Base-by-base conservation (phyloP, 2,329 filamentous ascomycete species). In the Aspergillus sp. region DNA sequence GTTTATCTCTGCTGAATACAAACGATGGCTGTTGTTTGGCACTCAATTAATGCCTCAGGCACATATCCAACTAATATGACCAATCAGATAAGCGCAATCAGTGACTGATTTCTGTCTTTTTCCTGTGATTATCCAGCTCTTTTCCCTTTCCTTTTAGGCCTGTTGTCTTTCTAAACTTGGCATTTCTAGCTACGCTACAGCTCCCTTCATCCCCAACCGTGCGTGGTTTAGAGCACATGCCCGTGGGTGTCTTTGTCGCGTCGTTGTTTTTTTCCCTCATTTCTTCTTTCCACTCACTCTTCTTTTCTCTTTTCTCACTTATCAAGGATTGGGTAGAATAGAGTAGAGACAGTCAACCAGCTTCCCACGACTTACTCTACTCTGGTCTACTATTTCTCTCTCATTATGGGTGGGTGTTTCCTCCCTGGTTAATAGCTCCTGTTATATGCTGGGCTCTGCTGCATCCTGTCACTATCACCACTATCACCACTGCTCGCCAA, bases 361-460 rank as follows among this genome's bases (percentile, higher is more conserved):
- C 25, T 30, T 30, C 25, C 25, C 10, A 30, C 25, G 25, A 30
- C 25, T 30, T 30, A 30, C 25, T 27, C 25, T 30, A 30, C 25
- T 30, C 25, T 30, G 10, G 25, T 30, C 25, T 30, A 30, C 33
- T 33, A 33, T n/a, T 37, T n/a, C 33, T 15, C n/a, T 15, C 23
- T 22, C 33, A 51, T 49, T 45, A 58, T 58, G 55, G 55, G 55
- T 58, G 53, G 43, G 54, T 56, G 49, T 39, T 15, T 22, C 38
- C 37, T 47, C 43, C 38, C 48, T 39, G 25, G 25, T 30, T 45
- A 30, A 46, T 45, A 33, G 23, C 45, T 41, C 41, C 32, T 44
- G 48, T 51, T 44, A 49, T 37, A 25, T 48, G 46, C 41, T 37
- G 17, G 32, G 25, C 46, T 46, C 41, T 37, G 41, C 44, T 48